Conservation (phyloP, 1,284 basidiomycete genomes). For the Ustilago vetiveriae region DNA sequence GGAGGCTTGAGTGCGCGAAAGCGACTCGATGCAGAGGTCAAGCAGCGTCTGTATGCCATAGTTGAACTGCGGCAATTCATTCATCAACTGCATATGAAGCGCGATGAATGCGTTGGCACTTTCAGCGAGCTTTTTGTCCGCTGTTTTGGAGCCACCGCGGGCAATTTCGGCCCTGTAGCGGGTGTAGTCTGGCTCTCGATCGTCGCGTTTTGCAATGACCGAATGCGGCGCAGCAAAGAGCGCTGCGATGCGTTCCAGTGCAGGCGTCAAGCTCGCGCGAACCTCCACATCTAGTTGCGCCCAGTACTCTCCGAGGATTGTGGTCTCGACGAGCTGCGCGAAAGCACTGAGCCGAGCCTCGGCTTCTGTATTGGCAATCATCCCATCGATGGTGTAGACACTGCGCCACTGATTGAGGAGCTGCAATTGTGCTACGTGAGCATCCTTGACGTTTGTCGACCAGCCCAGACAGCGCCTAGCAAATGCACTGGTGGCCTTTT, state of each 20-base stretch:
- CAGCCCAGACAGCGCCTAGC: conserved; percentile 43
- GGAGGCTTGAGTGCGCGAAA: conserved; percentile 63
- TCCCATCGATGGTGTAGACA: conserved; percentile 44
- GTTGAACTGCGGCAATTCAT: conserved; percentile 68
- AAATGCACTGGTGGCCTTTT: conserved; percentile 36
- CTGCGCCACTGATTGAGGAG: conserved; percentile 49
- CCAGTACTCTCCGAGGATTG: conserved; percentile 37
- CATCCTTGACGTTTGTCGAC: conserved; percentile 38
- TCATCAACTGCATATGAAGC: conserved; percentile 67
- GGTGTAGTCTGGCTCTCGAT: conserved; percentile 65
- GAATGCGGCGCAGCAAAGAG: conserved; percentile 55
- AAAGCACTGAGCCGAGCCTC: conserved; percentile 40
- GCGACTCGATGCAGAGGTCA: conserved; percentile 64
- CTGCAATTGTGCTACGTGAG: conserved; percentile 42
- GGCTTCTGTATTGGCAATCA: conserved; percentile 12
- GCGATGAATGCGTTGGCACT: conserved; percentile 66
- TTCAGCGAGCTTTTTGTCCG: conserved; percentile 49
- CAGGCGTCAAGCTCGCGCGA: conserved; percentile 44
- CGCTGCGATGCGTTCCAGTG: conserved; percentile 59
- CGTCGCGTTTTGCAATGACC: conserved; percentile 66
- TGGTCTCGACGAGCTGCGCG: conserved; percentile 27
- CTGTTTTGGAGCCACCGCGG: conserved; percentile 25
- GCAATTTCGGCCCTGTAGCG: conserved; percentile 54
- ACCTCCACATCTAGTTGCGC: conserved; percentile 47
- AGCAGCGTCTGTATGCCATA: conserved; percentile 65